These are phyloP conservation scores for Saccharomycopsis sp. DNA, from an alignment of 805 yeast genomes.

Conservation along the genomic window DNA sequence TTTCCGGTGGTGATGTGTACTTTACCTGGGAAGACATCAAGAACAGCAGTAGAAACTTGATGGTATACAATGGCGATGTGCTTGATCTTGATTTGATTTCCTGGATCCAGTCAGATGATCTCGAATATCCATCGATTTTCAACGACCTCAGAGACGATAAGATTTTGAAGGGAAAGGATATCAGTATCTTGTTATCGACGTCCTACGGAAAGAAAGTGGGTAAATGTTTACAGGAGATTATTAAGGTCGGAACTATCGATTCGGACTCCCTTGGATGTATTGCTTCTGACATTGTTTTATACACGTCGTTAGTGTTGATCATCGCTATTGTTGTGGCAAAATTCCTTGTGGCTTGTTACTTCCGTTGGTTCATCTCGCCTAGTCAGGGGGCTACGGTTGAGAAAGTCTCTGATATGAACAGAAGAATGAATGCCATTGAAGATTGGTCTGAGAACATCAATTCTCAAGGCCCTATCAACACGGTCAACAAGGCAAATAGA, in stretches of 20 bases:
- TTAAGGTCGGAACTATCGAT: slow-evolving; percentile 85
- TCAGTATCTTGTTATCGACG: slow-evolving; percentile 63
- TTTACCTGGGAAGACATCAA: slow-evolving; percentile 86
- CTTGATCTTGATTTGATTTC: slow-evolving; percentile 70
- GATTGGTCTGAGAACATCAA: slow-evolving; percentile 73
- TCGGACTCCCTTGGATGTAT: slow-evolving; percentile 89
- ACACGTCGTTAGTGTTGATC: slow-evolving; percentile 76
- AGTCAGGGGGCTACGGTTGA: slow-evolving; percentile 72
- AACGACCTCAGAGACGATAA: slow-evolving; percentile 51
- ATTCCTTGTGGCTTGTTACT: slow-evolving; percentile 82
- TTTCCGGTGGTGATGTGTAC: slow-evolving; percentile 65
- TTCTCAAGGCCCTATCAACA: slow-evolving; percentile 43
- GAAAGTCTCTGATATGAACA: slow-evolving; percentile 51
- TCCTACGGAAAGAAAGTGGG: slow-evolving; percentile 65
- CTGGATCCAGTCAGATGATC: slow-evolving; percentile 66
- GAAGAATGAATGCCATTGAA: slow-evolving; percentile 64
- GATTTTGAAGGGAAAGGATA: slow-evolving; percentile 66
- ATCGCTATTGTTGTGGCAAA: slow-evolving; percentile 71
- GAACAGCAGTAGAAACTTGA: slow-evolving; percentile 63
- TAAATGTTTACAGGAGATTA: slow-evolving; percentile 75
- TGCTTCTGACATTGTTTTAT: slow-evolving; percentile 78
- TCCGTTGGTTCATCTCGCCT: slow-evolving; percentile 74
- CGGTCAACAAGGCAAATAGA: slow-evolving; percentile 45
- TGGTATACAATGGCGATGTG: slow-evolving; percentile 86
- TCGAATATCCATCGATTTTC: slow-evolving; percentile 68